Base-by-base conservation (phyloP, 148 eudicot species). In the Rhododendron kiyosumense region DNA sequence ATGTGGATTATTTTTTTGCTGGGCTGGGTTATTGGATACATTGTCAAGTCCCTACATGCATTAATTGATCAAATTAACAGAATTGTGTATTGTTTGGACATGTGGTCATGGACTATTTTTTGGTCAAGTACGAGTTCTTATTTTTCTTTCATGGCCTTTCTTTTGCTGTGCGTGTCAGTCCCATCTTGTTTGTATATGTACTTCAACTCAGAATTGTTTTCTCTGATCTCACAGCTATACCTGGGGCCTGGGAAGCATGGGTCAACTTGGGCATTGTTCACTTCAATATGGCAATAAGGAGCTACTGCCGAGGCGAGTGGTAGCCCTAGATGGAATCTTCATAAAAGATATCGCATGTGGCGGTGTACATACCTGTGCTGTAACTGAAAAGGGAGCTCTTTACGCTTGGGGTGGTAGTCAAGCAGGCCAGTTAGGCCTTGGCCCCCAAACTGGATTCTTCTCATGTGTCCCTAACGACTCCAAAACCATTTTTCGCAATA, bases 331-430 rank as follows among this genome's bases (percentile, higher is more conserved):
- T 51, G 96, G 96, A 45, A 91, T 91, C 79, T n/a, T 84, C 28
- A 88, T 93, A 22, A 94, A 93, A 81, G 91, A 84, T 79, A 85
- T 97, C 73, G 92, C 99, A 51, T 97, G 98, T 77, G 99, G 98
- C 38, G 99, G 99, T 78, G 94, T 97, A 63, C 99, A 97, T 90
- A 95, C 97, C 22, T 97, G 99, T 90, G 96, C 98, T 26, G 90
- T 94, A 85, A 93, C 95, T 67, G 88, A 85, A 65, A 94, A 95
- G 87, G 98, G 99, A n/a, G 98, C 98, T 86, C 94, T 97, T 78
- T 97, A 97, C 87, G 95, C 96, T 81, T 97, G 99, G 99, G 99
- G 99, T 32, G 95, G 99, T 85, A 95, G 96, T 77, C 99, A 94
- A 83, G 91, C 93, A 17, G 99, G 99, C 80, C 99, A 97, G 86